These are phyloP conservation scores for Alternaria triticina DNA, from an alignment of 2,329 filamentous ascomycete species.

Conservation along the genomic window DNA sequence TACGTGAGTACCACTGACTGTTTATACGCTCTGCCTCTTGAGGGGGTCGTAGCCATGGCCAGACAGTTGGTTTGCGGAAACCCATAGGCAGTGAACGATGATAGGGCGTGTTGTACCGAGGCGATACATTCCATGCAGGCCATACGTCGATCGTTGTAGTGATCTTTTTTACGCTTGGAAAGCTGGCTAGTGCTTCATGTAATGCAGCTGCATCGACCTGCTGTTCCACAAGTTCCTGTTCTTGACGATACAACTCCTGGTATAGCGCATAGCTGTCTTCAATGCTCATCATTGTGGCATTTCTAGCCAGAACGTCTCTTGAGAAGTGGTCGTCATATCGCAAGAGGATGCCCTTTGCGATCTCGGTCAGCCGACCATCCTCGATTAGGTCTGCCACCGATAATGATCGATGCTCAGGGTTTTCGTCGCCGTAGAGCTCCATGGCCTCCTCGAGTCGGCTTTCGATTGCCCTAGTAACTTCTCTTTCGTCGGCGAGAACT, in stretches of 20 bases:
- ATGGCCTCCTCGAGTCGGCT: conserved; percentile 13
- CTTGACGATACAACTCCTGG: conserved; percentile 40
- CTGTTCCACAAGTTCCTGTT: conserved; percentile 38
- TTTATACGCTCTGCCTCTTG: neutral
- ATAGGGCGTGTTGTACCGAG: conserved; percentile 53
- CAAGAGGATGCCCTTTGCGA: conserved; percentile 22
- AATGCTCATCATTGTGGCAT: conserved; percentile 24
- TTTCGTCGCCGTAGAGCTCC: conserved; percentile 4
- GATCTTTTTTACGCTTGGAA: conserved; percentile 47
- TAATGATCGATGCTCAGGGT: conserved; percentile 7
- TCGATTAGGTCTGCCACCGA: conserved; percentile 19
- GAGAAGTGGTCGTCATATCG: conserved; percentile 19
- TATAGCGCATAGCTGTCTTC: conserved; percentile 40
- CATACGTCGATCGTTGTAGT: conserved; percentile 52
- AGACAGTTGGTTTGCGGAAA: conserved; percentile 51
- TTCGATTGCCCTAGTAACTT: conserved; percentile 11
- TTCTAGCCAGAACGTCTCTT: conserved; percentile 19
- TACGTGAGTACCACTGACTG: neutral
- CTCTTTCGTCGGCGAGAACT: conserved; percentile 23
- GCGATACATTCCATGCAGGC: conserved; percentile 41
- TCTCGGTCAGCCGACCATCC: conserved; percentile 19
- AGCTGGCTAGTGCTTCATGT: conserved; percentile 40
- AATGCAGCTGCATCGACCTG: conserved; percentile 42
- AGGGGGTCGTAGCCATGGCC: conserved; percentile 16
- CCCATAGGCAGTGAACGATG: conserved; percentile 50